Percentiles rank a stretch among this genome's conserved stretches.
phyloP scores from a whole-genome alignment of 2,329 filamentous ascomycete species.

The Elsinoe ampelina region DNA sequence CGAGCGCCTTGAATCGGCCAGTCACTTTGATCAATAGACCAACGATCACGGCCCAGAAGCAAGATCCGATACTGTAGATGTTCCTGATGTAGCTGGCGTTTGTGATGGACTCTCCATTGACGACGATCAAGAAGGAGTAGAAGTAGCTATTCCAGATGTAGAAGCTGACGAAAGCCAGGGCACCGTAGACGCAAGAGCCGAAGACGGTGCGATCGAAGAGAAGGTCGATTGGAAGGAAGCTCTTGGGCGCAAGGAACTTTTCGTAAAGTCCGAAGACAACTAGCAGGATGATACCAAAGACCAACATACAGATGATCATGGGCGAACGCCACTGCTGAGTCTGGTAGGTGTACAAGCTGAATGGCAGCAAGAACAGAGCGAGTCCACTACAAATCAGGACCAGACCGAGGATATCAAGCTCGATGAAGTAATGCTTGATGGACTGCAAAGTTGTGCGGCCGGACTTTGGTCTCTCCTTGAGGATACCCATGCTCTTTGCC shows the following conservation, averaged over 20 bases:
- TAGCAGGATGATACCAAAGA: slow-evolving; percentile 24
- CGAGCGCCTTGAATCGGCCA: slow-evolving; percentile 42
- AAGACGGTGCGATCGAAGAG: slow-evolving; percentile 42
- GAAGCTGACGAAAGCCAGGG: slow-evolving; percentile 39
- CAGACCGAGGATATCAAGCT: slow-evolving; percentile 25
- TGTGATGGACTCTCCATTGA: slow-evolving; percentile 33
- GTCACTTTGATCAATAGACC: slow-evolving; percentile 40
- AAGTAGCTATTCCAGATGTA: slow-evolving; percentile 35
- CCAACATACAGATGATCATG: slow-evolving; percentile 25
- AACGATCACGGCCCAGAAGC: slow-evolving; percentile 37
- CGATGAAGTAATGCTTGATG: slow-evolving; percentile 22
- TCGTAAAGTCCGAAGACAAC: slow-evolving; percentile 49
- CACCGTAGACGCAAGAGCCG: slow-evolving; percentile 35
- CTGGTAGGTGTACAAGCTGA: slow-evolving; percentile 18
- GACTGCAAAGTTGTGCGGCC: slow-evolving; percentile 21
- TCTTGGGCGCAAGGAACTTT: slow-evolving; percentile 45
- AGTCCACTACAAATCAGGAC: slow-evolving; percentile 21
- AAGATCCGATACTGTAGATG: slow-evolving; percentile 32
- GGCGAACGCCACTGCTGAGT: slow-evolving; percentile 15
- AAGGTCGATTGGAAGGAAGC: slow-evolving; percentile 48
- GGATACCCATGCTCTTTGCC: slow-evolving; percentile 23
- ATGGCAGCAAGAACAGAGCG: slow-evolving; percentile 18
- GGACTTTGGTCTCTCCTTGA: slow-evolving; percentile 17
- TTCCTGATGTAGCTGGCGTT: slow-evolving; percentile 25
- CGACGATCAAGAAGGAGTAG: slow-evolving; percentile 39